phyloP scores from a whole-genome alignment of 2,329 filamentous ascomycete genomes.

The Aspergillus aculeatinus region DNA sequence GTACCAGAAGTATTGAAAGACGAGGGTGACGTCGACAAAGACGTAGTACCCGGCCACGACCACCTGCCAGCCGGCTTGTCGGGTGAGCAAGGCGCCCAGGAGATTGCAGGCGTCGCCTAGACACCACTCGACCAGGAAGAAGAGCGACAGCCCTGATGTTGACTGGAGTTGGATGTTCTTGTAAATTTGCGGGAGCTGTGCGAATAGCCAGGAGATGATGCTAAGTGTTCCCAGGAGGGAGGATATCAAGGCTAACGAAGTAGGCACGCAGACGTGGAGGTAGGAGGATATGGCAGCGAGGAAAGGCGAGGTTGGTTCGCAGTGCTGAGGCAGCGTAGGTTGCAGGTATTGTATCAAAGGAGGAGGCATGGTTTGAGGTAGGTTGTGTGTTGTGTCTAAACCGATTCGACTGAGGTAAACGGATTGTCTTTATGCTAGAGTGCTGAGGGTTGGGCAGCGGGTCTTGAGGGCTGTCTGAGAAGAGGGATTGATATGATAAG shows the following conservation, averaged over 20 bases:
- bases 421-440: neutral
- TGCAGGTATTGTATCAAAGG: conserved; percentile 29
- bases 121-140: conserved; percentile 66
- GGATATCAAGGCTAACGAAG: conserved; percentile 61
- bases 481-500: conserved; percentile 8
- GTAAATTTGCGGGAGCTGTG: conserved; percentile 67
- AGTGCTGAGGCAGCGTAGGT: conserved; percentile 55
- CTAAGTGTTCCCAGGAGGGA: conserved; percentile 60
- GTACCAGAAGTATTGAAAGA: conserved; percentile 67
- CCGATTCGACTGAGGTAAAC: neutral
- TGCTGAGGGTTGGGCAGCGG: neutral
- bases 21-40: conserved; percentile 62
- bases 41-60: conserved; percentile 66
- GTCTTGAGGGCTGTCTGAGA: conserved; percentile 4
- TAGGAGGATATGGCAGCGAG: conserved; percentile 58
- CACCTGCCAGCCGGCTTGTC: conserved; percentile 66
- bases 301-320: conserved; percentile 59
- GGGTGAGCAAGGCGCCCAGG: conserved; percentile 61
- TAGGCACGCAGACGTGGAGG: conserved; percentile 64
- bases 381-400: neutral
- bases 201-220: conserved; percentile 68
- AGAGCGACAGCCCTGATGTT: conserved; percentile 64
- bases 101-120: conserved; percentile 64
- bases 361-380: conserved; percentile 28
- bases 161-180: conserved; percentile 66